Evolutionary conservation across 2,329 filamentous ascomycete species (phyloP).

Genomic region (Calycina marina): DNA sequence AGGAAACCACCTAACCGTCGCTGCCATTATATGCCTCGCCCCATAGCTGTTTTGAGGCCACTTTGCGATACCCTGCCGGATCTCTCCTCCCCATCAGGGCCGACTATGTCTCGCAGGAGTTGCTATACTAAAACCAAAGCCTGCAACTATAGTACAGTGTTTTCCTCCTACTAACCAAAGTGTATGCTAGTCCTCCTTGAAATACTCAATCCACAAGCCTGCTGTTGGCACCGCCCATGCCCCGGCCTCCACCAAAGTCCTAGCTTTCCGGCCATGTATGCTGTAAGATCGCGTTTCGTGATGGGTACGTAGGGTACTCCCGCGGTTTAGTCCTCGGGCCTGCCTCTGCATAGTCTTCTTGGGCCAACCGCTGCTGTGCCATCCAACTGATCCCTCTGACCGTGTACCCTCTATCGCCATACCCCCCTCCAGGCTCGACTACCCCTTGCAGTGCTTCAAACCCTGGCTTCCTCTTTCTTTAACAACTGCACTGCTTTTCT

Average conservation of each 20-base stretch:
- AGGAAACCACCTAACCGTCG: background rate
- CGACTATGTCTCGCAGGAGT: background rate
- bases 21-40: background rate
- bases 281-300: background rate
- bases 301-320: background rate
- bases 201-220: background rate
- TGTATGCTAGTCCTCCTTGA: background rate
- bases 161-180: background rate
- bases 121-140: background rate
- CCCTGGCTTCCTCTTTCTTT: background rate
- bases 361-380: background rate
- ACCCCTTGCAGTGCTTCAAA: background rate
- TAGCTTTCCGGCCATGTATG: background rate
- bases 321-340: background rate
- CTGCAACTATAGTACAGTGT: background rate
- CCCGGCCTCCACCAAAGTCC: background rate
- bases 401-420: background rate
- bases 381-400: background rate
- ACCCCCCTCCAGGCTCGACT: background rate
- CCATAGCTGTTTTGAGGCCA: background rate
- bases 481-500: background rate
- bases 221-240: background rate
- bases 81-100: background rate
- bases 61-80: background rate
- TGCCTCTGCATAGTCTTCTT: background rate